Conservation (phyloP, 306 rosid species). For the Vachellia collinsii region DNA sequence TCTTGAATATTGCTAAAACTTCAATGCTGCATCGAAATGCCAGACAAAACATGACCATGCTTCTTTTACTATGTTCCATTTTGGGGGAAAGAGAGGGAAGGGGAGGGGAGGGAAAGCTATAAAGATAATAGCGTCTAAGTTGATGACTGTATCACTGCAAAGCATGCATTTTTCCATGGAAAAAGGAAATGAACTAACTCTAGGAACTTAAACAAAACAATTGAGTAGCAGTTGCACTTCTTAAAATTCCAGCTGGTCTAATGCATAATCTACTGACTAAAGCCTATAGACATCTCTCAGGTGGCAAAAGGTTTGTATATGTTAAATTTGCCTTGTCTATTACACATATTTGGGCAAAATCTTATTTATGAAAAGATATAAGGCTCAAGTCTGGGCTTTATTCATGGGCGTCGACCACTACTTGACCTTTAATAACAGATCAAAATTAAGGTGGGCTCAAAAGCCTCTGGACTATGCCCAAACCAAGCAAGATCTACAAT, state of each 20-base stretch:
- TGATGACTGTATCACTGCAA: background rate
- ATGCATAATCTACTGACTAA: background rate
- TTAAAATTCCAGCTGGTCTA: background rate
- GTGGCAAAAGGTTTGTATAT: background rate
- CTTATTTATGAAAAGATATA: background rate
- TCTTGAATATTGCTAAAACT: conserved; percentile 73
- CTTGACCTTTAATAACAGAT: background rate
- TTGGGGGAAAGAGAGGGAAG: background rate
- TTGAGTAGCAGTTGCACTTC: background rate
- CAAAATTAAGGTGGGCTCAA: background rate
- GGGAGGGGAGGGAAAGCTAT: conserved; percentile 10
- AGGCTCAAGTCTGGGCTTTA: background rate
- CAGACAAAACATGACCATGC: background rate
- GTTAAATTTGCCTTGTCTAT: background rate
- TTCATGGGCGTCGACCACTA: background rate
- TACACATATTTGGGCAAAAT: background rate
- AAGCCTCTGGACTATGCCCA: background rate
- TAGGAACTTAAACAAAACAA: background rate
- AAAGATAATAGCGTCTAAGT: background rate
- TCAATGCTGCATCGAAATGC: conserved; percentile 54
- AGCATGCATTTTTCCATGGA: conserved; percentile 1
- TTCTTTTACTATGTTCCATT: background rate
- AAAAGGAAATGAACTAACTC: background rate
- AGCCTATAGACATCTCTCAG: background rate
- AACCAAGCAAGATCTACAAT: background rate